Base-by-base conservation (phyloP, 352 stramenopile genomes). In the Globisporangium nagaii region DNA sequence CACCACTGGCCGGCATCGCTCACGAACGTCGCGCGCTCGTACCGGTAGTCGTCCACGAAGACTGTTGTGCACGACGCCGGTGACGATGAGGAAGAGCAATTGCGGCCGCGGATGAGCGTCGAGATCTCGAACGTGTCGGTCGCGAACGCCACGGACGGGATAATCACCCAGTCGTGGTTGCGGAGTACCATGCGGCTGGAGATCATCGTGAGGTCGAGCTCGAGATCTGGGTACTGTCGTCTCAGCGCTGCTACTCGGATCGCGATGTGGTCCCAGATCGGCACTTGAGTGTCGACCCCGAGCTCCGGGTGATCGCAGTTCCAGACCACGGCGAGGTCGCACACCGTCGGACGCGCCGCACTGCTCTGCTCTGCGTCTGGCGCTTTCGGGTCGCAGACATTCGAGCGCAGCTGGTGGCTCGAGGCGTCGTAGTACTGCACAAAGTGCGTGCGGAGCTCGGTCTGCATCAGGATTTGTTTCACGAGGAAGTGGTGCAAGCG, bases 1-100 rank as follows among this genome's bases (percentile, higher is more conserved):
- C 50, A 66, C 73, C 66, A 79, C 24, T 79, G 47, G 7, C 60
- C 34, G 3, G 67, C 56, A 25, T 80, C 66, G 25, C 62, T 76
- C 32, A 64, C 59, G 8, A 84, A 47, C 9, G 65, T 56, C 9
- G 62, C 62, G 2, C 72, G 65, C 34, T 84, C 70, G 31, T 88
- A 88, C 25, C 77, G 70, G n/a, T 75, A 83, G 40, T 81, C 71
- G 42, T 81, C 71, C 7, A 78, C 44, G 17, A 75, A 65, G 15
- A 53, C 45, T 39, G 45, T 47, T 5, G 24, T 27, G n/a, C 17
- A 36, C 6, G 39, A 19, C 24, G 12, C 25, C 15, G 20, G 1
- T 6, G 22, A 4, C 22, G 35, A 22, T 30, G 20, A 9, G 4
- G 39, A 19, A 3, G 20, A 30, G 20, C 39, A 45, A 17, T 45